These are phyloP conservation scores for Ziziphus jujuba DNA, from an alignment of 306 rosid species.

Conservation along the genomic window DNA sequence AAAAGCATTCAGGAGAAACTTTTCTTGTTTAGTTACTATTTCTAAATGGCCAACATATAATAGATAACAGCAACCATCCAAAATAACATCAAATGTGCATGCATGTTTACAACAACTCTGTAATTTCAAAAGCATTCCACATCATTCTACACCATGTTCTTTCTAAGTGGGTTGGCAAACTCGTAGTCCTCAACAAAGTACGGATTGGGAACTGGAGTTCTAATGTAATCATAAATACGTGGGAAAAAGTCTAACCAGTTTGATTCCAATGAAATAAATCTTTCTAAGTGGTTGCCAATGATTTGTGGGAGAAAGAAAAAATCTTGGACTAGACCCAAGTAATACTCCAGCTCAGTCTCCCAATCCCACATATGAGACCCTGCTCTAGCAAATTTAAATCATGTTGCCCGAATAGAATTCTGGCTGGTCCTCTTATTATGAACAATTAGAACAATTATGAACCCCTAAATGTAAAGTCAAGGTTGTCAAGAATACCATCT, in stretches of 20 bases:
- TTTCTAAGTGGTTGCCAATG: constrained; percentile 79
- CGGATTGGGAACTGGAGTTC: constrained; percentile 60
- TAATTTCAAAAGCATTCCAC: constrained; percentile 16
- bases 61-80: constrained; percentile 22
- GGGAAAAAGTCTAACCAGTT: constrained; percentile 85
- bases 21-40: too few relatives aligned
- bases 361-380: constrained; percentile 46
- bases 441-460: constrained; percentile 47
- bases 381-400: constrained; percentile 20
- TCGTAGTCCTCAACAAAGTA: constrained; percentile 68
- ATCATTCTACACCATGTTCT: constrained; percentile 42
- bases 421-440: constrained; percentile 43
- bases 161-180: constrained; percentile 66
- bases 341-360: constrained; percentile 71
- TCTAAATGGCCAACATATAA: constrained; percentile 21
- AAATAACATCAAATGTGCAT: constrained; percentile 22
- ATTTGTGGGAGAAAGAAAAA: constrained; percentile 87
- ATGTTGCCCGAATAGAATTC: constrained; percentile 35
- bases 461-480: constrained; percentile 57
- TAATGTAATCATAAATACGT: constrained; percentile 68
- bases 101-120: constrained; percentile 24
- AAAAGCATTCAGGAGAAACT: neutral
- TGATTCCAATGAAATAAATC: constrained; percentile 74
- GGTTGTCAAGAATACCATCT: constrained; percentile 57
- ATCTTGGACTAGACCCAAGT: constrained; percentile 83